Percentiles rank a stretch among this genome's conserved stretches.
These are phyloP conservation scores for Chlamydomonas urium DNA, from an alignment of 139 green algal genomes.

Conservation along the genomic window DNA sequence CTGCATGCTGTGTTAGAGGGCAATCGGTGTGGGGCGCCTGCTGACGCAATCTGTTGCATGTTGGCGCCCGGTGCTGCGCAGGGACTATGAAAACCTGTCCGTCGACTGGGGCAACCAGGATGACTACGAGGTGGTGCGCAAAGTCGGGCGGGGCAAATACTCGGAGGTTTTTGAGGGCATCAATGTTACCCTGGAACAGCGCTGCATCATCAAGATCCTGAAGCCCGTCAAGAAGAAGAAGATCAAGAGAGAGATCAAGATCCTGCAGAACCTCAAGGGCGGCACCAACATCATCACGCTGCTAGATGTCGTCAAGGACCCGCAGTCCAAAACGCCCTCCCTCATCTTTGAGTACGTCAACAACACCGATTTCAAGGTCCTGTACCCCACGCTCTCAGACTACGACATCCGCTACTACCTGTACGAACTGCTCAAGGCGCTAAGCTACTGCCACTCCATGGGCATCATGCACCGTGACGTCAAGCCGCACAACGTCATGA, in stretches of 20 bases:
- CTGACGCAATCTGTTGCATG: constrained; percentile 11
- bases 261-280: constrained; percentile 88
- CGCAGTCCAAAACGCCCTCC: constrained; percentile 85
- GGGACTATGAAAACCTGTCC: constrained; percentile 14
- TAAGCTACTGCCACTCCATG: constrained; percentile 93
- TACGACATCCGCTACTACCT: constrained; percentile 98
- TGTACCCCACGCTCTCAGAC: constrained; percentile 96
- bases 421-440: constrained; percentile 91
- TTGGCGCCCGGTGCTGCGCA: constrained; percentile 11
- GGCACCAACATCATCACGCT: constrained; percentile 97
- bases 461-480: constrained; percentile 82
- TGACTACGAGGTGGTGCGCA: constrained; percentile 94
- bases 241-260: constrained; percentile 98
- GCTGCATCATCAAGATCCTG: constrained; percentile 87
- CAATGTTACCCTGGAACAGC: constrained; percentile 62
- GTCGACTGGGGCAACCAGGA: constrained; percentile 64
- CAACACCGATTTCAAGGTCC: constrained; percentile 69
- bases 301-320: constrained; percentile 93
- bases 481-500: constrained; percentile 95
- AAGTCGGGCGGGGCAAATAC: constrained; percentile 97
- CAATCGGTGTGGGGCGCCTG: neutral
- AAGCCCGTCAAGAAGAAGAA: constrained; percentile 31
- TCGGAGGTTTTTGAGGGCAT: constrained; percentile 98
- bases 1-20: neutral
- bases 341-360: constrained; percentile 98